Conservation (phyloP, 495 filamentous ascomycete genomes). For the Immersiella caudata region DNA sequence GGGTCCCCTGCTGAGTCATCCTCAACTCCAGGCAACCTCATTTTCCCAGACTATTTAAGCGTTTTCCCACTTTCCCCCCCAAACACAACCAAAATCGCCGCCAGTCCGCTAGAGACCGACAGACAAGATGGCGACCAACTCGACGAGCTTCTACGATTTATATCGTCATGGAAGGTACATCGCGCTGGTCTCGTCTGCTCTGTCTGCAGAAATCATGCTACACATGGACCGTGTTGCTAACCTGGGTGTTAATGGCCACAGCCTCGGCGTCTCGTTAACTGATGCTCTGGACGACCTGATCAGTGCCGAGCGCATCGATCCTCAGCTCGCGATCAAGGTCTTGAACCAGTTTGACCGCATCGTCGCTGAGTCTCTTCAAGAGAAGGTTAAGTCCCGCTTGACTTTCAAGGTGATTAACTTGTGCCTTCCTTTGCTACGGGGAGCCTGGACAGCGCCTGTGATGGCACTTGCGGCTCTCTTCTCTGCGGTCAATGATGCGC, state of each 20-base stretch:
- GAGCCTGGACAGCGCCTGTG: neutral
- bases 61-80: slow-evolving; percentile 17
- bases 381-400: slow-evolving; percentile 87
- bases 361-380: slow-evolving; percentile 83
- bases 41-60: slow-evolving; percentile 33
- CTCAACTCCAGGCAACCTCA: slow-evolving; percentile 4
- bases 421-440: neutral
- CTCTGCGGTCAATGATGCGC: neutral
- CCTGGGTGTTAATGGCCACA: slow-evolving; percentile 42
- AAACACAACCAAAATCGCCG: slow-evolving; percentile 20
- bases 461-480: neutral
- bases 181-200: slow-evolving; percentile 10
- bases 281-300: slow-evolving; percentile 97
- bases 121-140: slow-evolving; percentile 38
- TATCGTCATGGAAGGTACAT: slow-evolving; percentile 94
- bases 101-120: slow-evolving; percentile 14
- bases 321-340: slow-evolving; percentile 98
- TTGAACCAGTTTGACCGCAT: slow-evolving; percentile 88
- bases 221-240: slow-evolving; percentile 19
- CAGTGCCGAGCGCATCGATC: slow-evolving; percentile 88
- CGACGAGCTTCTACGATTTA: slow-evolving; percentile 83
- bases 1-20: slow-evolving; percentile 25
- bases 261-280: slow-evolving; percentile 86
- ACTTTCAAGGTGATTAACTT: slow-evolving; percentile 82
- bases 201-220: slow-evolving; percentile 11